A percentile compares a stretch with the other conserved stretches of the same genome.
These are phyloP conservation scores for Nematodospora valgi DNA, from an alignment of 805 yeast species.

Conservation along the genomic window DNA sequence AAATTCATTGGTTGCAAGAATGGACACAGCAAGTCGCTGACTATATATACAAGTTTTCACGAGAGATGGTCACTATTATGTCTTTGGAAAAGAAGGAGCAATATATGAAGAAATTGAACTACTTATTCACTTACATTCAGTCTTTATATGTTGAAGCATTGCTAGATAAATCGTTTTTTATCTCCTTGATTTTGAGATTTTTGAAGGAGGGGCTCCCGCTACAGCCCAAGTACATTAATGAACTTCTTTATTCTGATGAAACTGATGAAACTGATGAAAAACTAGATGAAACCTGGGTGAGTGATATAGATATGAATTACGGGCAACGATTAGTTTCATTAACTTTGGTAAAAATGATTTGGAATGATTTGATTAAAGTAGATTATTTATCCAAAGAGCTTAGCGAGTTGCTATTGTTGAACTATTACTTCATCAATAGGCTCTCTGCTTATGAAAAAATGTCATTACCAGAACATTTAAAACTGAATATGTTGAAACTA, in stretches of 20 bases:
- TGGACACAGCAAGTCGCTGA: slow-evolving; percentile 86
- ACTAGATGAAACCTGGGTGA: slow-evolving; percentile 6
- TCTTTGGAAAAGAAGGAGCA: slow-evolving; percentile 27
- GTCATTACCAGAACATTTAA: slow-evolving; percentile 15
- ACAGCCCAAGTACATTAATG: slow-evolving; percentile 22
- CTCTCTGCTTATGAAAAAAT: slow-evolving; percentile 12
- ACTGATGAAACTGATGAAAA: slow-evolving; percentile 7
- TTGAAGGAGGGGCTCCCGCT: slow-evolving; percentile 37
- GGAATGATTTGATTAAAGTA: slow-evolving; percentile 59
- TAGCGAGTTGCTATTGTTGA: slow-evolving; percentile 55
- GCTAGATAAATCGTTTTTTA: slow-evolving; percentile 57
- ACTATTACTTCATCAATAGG: slow-evolving; percentile 39
- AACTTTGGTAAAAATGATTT: slow-evolving; percentile 60
- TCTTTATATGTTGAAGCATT: slow-evolving; percentile 68
- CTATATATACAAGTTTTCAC: slow-evolving; percentile 50
- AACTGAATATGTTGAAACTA: slow-evolving; percentile 25
- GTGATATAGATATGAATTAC: slow-evolving; percentile 24
- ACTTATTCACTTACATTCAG: slow-evolving; percentile 56
- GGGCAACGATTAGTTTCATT: slow-evolving; percentile 34
- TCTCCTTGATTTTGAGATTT: slow-evolving; percentile 60
- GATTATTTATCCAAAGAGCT: slow-evolving; percentile 64
- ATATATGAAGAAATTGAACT: slow-evolving; percentile 54
- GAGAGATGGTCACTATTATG: slow-evolving; percentile 28
- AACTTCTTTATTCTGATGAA: slow-evolving; percentile 21
- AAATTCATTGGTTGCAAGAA: slow-evolving; percentile 68